Evolutionary conservation across 139 green algal species (phyloP), one percentile per base, ranked within the genome.

Genomic region (Spirogloea muscicola): DNA sequence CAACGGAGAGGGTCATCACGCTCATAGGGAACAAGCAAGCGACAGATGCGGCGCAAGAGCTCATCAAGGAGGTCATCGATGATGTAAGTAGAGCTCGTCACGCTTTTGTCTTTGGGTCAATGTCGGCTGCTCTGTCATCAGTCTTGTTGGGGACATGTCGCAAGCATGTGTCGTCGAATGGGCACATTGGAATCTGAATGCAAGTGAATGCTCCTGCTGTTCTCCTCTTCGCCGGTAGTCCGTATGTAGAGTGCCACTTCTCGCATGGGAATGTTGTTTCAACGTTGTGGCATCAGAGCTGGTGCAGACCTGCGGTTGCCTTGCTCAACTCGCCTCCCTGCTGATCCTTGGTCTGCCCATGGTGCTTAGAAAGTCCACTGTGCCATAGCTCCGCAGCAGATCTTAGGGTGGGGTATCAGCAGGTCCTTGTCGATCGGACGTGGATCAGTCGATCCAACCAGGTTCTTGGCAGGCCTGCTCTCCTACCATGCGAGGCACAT

Each of bases 1-100:
- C 64, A n/a, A 74, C 64, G 10, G 64, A 74, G 64, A 27, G 64
- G 7, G 27, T 72, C 27, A 44, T 74, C 7, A 74, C 64, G 10
- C n/a, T 74, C 10, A 42, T n/a, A 34, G 64, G 64, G 10, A 67
- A 67, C 44, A n/a, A 6, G 46, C 7, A 29, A n/a, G 10, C 13
- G 16, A 74, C 44, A 6, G 44, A 72, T 25, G 31, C 29, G 31
- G 64, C 64, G 31, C 7, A 74, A n/a, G 21, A n/a, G 64, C 64
- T 74, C 31, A 36, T 74, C 25, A 13, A 9, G 38, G 64, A 74
- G 7, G 64, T 74, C 40, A 67, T 72, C 18, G 10, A 18, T 60
- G 60, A 61, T 13, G 57, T 65, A 55, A 7, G 64, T 38, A 41
- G 6, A 25, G 10, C 52, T 21, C 21, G 21, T 55, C 46, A 21